Base-by-base conservation (phyloP, 2,329 filamentous ascomycete species). In the Fusarium tricinctum region DNA sequence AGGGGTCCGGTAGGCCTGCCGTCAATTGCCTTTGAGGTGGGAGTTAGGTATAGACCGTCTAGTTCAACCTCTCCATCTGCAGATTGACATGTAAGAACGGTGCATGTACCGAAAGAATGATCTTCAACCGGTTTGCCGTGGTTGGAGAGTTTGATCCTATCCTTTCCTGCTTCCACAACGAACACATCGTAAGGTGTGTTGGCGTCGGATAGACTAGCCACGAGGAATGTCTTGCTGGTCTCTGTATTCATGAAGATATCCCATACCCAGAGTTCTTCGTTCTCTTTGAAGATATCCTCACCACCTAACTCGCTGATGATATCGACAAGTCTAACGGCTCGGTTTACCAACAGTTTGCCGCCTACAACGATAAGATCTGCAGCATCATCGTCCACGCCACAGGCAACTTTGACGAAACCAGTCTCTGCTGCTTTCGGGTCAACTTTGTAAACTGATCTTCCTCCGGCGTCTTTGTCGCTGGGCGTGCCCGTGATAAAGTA, bases 171-270 rank as follows among this genome's bases (percentile, higher is more conserved):
- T 1, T 59, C 33, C n/a, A 67, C 13, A 2, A 63, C 3, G 17
- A 64, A 70, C 0, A 70, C 33, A 5, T 70, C 63, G 3, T 67
- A 70, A 2, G 66, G 66, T 0, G 63, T 70, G 1, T 66, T 47
- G n/a, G 42, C 20, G 15, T 68, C 47, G 38, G 74, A 75, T 8
- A 79, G n/a, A 3, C 53, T 35, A 0, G 59, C 44, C 9, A 64
- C 71, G 3, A 73, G 49, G 15, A 20, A 40, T 0, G 62, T 8
- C 6, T 8, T 15, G 7, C 32, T 55, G 2, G 58, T 59, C 10
- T 60, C 20, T 7, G 9, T 12, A 6, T 53, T 14, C 2, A 63
- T 19, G 10, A 53, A 61, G 2, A 62, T 39, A 44, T 73, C 70
- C 58, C 66, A 73, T 5, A 35, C 56, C 50, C 56, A 63, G 0